These are phyloP conservation scores for Colletotrichum eremochloae DNA, from an alignment of 2,329 filamentous ascomycete genomes.

Conservation along the genomic window DNA sequence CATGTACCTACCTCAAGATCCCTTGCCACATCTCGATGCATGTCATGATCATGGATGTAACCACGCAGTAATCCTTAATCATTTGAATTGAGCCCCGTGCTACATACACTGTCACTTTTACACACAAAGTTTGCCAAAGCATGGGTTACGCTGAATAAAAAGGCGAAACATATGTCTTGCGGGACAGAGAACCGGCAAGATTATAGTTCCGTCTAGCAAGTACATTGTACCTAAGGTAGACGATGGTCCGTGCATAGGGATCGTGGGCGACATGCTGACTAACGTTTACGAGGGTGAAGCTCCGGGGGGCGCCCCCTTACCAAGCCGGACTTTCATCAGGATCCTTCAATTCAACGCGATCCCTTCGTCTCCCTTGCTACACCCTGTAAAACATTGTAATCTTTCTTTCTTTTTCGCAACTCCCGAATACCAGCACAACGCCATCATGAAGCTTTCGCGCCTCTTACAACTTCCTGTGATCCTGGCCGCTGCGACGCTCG, in stretches of 20 bases:
- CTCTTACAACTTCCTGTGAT: slow-evolving; percentile 62
- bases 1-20: background rate
- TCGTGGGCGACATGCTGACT: slow-evolving; percentile 20
- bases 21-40: background rate
- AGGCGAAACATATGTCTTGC: background rate
- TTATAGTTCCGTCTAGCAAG: background rate
- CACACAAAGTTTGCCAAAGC: too few species aligned
- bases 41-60: background rate
- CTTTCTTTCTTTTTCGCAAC: background rate
- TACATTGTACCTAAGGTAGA: background rate
- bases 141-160: background rate
- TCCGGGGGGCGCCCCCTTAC: slow-evolving; percentile 33
- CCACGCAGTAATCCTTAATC: background rate
- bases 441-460: slow-evolving; percentile 64
- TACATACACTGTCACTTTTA: background rate
- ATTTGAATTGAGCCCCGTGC: background rate
- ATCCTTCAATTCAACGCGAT: slow-evolving; percentile 6
- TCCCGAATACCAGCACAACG: background rate
- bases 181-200: background rate
- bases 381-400: background rate
- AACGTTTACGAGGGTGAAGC: slow-evolving; percentile 38
- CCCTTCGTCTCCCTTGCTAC: slow-evolving; percentile 24
- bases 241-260: slow-evolving; percentile 20
- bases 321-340: slow-evolving; percentile 6
- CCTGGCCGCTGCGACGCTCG: slow-evolving; percentile 62